Evolutionary conservation across 371 early-diverging fungal genomes (phyloP), one percentile per base, ranked within the genome.

Genomic region (Synchytrium microbalum): DNA sequence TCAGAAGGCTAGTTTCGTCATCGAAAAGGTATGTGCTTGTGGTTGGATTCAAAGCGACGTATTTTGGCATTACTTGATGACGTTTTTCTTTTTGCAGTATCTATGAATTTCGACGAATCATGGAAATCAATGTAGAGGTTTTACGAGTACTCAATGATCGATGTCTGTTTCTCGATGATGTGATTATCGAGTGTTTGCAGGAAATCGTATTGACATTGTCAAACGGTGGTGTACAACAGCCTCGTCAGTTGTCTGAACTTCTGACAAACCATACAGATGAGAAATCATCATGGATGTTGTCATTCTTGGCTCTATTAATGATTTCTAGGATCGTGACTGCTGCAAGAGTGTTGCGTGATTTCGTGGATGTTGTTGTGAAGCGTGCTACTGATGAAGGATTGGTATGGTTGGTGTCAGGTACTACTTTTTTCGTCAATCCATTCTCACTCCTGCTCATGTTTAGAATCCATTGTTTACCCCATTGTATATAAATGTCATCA

Each of bases 81-180:
- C 51, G 14, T 14, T 13, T 14, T 8, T 55, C 28, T n/a, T 55
- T 8, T 13, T 55, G 25, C 24, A 55, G 56, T 24, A 25, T 28
- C 5, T 24, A 25, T n/a, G 24, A 55, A 13, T 8, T 28, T 55
- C 56, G 56, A 13, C 56, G 56, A 28, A 55, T 13, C 8, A 28
- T 55, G 28, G 56, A 55, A 24, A 55, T 55, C 56, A n/a, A 55
- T 28, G 56, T 55, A 5, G 56, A 55, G 24, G 56, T 55, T 13
- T 24, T 55, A 8, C 56, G 56, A 28, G 8, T 25, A 5, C 24
- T 55, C 13, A 55, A 55, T 28, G 56, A 55, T 25, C 56, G 56
- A n/a, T 25, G 28, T 28, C 25, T 8, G 25, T 55, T 55, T 24
- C 24, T 55, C 13, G 28, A 28, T 28, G 56, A 55, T 24, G 5